These are phyloP conservation scores for Begonia masoniana DNA, from an alignment of 306 rosid species.

Conservation along the genomic window DNA sequence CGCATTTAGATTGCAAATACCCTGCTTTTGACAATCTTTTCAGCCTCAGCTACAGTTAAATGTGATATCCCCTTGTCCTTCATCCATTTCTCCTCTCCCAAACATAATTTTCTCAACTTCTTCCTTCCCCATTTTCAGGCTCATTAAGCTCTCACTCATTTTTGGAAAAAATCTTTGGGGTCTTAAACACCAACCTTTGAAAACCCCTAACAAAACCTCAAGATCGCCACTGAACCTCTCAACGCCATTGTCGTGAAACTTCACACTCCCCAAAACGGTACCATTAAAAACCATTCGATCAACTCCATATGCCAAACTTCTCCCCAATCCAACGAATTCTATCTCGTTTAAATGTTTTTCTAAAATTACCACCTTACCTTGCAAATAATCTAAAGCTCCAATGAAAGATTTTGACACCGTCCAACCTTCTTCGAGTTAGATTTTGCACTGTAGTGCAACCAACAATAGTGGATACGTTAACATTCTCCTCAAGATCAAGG, in stretches of 20 bases:
- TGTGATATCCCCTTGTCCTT: conserved; percentile 45
- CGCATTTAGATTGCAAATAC: conserved; percentile 3
- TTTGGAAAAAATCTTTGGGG: conserved; percentile 82
- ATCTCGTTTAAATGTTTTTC: conserved; percentile 50
- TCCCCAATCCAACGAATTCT: conserved; percentile 76
- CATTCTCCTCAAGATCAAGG: no score
- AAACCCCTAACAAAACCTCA: conserved; percentile 70
- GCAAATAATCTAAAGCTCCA: conserved; percentile 68
- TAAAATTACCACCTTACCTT: conserved; percentile 39
- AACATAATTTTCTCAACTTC: conserved; percentile 28
- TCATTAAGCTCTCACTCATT: conserved; percentile 54
- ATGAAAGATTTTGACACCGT: conserved; percentile 52
- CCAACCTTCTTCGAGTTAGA: conserved; percentile 79
- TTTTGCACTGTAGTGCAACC: no score
- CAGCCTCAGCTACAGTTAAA: conserved; percentile 45
- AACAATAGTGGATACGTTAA: no score
- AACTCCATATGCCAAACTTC: conserved; percentile 68
- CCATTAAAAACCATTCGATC: conserved; percentile 50
- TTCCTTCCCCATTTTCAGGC: conserved; percentile 52
- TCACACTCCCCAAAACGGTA: conserved; percentile 43
- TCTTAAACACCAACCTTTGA: conserved; percentile 72
- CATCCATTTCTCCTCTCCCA: conserved; percentile 58
- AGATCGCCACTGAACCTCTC: conserved; percentile 58
- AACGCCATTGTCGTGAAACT: conserved; percentile 53
- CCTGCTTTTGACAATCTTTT: conserved; percentile 56